phyloP scores from a whole-genome alignment of 305 asterid species.

The Lippia alba region DNA sequence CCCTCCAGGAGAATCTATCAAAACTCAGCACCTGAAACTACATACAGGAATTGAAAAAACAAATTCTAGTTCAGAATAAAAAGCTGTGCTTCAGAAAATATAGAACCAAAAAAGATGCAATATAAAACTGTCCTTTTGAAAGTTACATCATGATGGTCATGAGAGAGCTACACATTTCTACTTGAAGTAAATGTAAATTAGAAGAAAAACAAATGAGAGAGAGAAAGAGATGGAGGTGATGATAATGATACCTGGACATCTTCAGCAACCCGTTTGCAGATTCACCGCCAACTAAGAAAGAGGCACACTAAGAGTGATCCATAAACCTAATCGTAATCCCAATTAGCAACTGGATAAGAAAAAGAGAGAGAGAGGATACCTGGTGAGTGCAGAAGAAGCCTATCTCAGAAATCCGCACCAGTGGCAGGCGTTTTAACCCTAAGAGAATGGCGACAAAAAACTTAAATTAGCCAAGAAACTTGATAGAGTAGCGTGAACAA shows the following conservation, averaged over 20 bases:
- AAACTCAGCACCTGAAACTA: slow-evolving; percentile 75
- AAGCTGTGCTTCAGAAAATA: slow-evolving; percentile 26
- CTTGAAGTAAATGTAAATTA: neutral
- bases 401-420: too few relatives aligned
- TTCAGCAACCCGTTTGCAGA: slow-evolving; percentile 74
- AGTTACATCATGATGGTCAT: slow-evolving; percentile 8
- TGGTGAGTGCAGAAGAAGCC: too few relatives aligned
- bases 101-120: slow-evolving; percentile 13
- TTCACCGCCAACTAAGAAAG: slow-evolving; percentile 99
- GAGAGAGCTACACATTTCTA: slow-evolving; percentile 15
- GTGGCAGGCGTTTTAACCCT: too few relatives aligned
- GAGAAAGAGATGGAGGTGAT: neutral
- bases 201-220: neutral
- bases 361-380: too few relatives aligned
- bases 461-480: too few relatives aligned
- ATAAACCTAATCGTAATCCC: too few relatives aligned
- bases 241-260: slow-evolving; percentile 80
- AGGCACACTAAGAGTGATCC: too few relatives aligned
- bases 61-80: slow-evolving; percentile 29
- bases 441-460: too few relatives aligned
- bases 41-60: slow-evolving; percentile 14
- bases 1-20: too few relatives aligned
- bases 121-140: slow-evolving; percentile 2
- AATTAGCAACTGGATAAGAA: too few relatives aligned
- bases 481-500: too few relatives aligned